These are phyloP conservation scores for Myxozyma vanderwaltii DNA, from an alignment of 805 yeast species.

Conservation along the genomic window DNA sequence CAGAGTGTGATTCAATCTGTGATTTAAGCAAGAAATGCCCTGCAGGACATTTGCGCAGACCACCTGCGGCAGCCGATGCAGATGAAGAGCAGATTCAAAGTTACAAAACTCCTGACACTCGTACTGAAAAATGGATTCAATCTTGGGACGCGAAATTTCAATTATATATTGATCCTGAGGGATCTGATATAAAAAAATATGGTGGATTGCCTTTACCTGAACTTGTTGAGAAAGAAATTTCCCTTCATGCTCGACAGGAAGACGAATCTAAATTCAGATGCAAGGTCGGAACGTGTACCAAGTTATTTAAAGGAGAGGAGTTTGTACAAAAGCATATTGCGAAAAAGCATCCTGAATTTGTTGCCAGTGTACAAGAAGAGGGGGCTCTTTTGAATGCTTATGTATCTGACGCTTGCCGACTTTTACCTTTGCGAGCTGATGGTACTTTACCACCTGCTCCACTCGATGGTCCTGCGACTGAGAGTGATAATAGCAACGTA, in stretches of 20 bases:
- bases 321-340: constrained; percentile 33
- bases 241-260: constrained; percentile 21
- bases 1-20: constrained; percentile 24
- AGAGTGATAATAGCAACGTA: not conserved
- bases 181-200: constrained; percentile 17
- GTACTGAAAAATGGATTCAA: constrained; percentile 24
- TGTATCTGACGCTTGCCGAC: constrained; percentile 28
- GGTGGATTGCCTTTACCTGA: constrained; percentile 29
- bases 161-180: constrained; percentile 19
- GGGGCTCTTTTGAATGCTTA: constrained; percentile 20
- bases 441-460: constrained; percentile 16
- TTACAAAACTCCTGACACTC: constrained; percentile 11
- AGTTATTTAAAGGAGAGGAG: constrained; percentile 33
- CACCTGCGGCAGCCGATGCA: constrained; percentile 9
- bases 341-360: constrained; percentile 32
- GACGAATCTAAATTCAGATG: constrained; percentile 33
- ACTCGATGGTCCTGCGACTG: not conserved
- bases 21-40: constrained; percentile 28
- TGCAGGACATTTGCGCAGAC: constrained; percentile 30
- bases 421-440: constrained; percentile 23
- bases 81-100: constrained; percentile 5
- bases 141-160: constrained; percentile 30
- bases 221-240: constrained; percentile 13
- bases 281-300: constrained; percentile 31
- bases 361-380: constrained; percentile 12